These are phyloP conservation scores for Globisporangium abappressorium DNA, from an alignment of 352 stramenopile species.

Conservation along the genomic window DNA sequence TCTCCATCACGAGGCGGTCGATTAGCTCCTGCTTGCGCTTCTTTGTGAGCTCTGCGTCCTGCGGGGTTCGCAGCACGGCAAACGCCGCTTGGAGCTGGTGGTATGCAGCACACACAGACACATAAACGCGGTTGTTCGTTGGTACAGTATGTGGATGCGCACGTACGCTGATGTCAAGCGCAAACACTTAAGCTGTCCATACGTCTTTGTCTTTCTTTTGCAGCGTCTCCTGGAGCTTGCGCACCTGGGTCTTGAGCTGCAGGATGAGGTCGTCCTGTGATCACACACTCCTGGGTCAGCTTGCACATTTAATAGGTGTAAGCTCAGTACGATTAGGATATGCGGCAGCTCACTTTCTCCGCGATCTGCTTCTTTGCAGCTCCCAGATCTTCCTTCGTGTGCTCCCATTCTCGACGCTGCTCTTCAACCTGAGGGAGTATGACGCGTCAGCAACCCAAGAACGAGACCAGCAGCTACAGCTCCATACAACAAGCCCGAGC, in stretches of 20 bases:
- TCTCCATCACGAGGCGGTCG: conserved; percentile 55
- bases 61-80: conserved; percentile 47
- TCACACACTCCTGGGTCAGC: background rate
- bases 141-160: background rate
- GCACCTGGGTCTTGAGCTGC: conserved; percentile 53
- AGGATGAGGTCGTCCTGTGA: conserved; percentile 49
- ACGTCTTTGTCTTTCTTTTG: conserved; percentile 72
- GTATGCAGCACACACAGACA: background rate
- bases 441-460: background rate
- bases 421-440: conserved; percentile 37
- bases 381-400: conserved; percentile 50
- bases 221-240: conserved; percentile 54
- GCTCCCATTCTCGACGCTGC: conserved; percentile 51
- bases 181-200: conserved; percentile 3
- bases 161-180: background rate
- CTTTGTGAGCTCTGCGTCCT: conserved; percentile 64
- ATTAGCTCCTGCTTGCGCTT: conserved; percentile 56
- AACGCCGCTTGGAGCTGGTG: conserved; percentile 56
- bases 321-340: background rate
- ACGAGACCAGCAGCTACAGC: background rate
- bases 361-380: conserved; percentile 37
- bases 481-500: background rate
- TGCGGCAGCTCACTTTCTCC: conserved; percentile 29
- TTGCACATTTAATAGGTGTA: background rate
- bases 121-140: too few relatives aligned